Evolutionary conservation across 1,284 basidiomycete genomes (phyloP), one percentile per base, ranked within the genome.

Genomic region (Sanghuangporus weigelae): DNA sequence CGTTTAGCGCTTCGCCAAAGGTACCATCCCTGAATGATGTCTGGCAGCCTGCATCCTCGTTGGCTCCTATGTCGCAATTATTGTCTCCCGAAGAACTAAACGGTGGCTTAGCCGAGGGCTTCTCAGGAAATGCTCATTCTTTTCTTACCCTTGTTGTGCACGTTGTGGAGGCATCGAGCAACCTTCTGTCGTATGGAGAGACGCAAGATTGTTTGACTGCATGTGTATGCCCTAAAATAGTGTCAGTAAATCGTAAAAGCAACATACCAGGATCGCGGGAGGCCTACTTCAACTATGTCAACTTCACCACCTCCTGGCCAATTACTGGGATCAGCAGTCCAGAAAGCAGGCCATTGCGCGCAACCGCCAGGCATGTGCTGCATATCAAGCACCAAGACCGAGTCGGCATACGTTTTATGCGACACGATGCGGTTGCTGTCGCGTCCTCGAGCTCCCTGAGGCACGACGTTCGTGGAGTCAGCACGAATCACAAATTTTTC

Each of bases 321-420:
- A 0, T 81, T 79, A 39, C 70, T 67, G 54, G 77, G 67, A 54
- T 81, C 84, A 39, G 82, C 68, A 31, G 84, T 84, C 86, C 87
- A 89, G 69, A 82, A 88, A 11, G 86, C 86, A 7, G 86, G 86
- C 87, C 86, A 88, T 14, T 82, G 83, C 4, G 70, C 74, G 62
- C 83, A 84, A 2, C 70, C 83, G 57, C 74, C 69, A 0, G 84
- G 84, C 81, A 85, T 85, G 69, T 85, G 84, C 51, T 69, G 62
- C 31, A 85, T 64, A 67, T 85, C 81, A 38, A 85, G 74, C 7
- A 86, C 74, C 46, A 95, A 68, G 31, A 85, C 63, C 7, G 78
- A 75, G 19, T 84, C 80, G 19, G 69, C 70, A 65, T 78, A 84
- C 1, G 77, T 73, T 3, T 67, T 67, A 36, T 75, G 69, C 3